Base-by-base conservation (phyloP, 176 grass and related monocot genomes). In the Eleusine indica region DNA sequence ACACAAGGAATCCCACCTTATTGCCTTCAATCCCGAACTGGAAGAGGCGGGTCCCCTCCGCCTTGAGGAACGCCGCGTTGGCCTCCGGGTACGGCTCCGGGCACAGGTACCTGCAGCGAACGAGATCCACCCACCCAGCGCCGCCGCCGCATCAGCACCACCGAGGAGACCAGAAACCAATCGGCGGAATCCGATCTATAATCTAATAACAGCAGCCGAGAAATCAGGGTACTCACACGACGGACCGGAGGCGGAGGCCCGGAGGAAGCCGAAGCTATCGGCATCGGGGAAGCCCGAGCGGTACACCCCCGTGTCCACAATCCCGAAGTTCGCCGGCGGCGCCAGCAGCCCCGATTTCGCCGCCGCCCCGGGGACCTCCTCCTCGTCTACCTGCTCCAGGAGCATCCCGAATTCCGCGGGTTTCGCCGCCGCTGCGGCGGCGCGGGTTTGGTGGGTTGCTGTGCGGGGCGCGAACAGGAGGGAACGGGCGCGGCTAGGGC, bases 1-100 rank as follows among this genome's bases (percentile, higher is more conserved):
- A 35, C 32, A 35, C 2, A 35, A 35, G 32, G 9, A 32, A 47
- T 38, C 30, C 85, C 78, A 88, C 89, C 88, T 91, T 91, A 74
- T 37, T 94, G 48, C 91, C 83, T 19, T 94, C 92, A 46, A 94
- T 94, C 39, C 83, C 92, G 53, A 91, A 91, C 54, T 94, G 92
- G 73, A 94, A 88, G 47, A 94, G 70, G 12, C 84, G 80, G 44
- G 88, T 94, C 70, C 88, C 86, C 21, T 84, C 75, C 37, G 66
- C 61, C 78, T 79, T 73, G 37, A 94, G 70, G 77, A 94, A 91
- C 56, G 64, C 75, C 1, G 81, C 37, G 37, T 94, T 94, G 41
- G 71, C 70, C 77, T 89, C 86, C 21, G 83, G 70, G 54, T 94
- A 94, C 11, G 92, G 75, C 65, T 94, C 86, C 17, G 80, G 88